Base-by-base conservation (phyloP, 495 filamentous ascomycete genomes). In the Podospora tetraspora region DNA sequence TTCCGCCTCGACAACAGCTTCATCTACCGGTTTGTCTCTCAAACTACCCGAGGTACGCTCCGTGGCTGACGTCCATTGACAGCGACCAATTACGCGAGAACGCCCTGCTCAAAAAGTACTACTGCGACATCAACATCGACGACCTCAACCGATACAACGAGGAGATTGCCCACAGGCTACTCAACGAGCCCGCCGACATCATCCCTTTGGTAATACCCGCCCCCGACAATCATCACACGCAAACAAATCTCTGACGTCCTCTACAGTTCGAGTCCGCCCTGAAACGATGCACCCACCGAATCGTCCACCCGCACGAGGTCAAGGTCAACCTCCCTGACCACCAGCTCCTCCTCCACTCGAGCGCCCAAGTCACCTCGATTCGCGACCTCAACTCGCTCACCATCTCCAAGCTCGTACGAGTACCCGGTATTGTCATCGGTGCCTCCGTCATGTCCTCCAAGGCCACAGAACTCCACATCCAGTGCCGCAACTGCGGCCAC, bases 31-130 rank as follows among this genome's bases (percentile, higher is more conserved):
- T 75, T 23, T 21, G 71, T 56, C 23, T 23, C 23, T n/a, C 63
- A 8, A 12, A 19, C 13, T 24, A 1, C 16, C 27, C 19, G 24
- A 13, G 23, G 21, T 22, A 9, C 25, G 25, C 34, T 9, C 22
- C n/a, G 8, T 25, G 64, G 62, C 70, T 80, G 62, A 77, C 70
- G n/a, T 8, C 32, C 61, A 4, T 56, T 6, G 64, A 30, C 72
- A 96, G 96, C 82, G 96, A 99, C 74, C 95, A 97, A 82, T 85
- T 99, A 67, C 88, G 93, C 69, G 94, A 97, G 74, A 98, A 99
- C 81, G 94, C 93, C 32, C 85, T 99, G 0, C 87, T 97, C 13
- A 96, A 96, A 76, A 91, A 94, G 73, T 97, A 94, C 79, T 96
- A 90, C 80, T 97, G 95, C 81, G 95, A 99, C 78, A 89, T 99